Conservation (phyloP, 1,284 basidiomycete genomes). For the Peniophora sp. region DNA sequence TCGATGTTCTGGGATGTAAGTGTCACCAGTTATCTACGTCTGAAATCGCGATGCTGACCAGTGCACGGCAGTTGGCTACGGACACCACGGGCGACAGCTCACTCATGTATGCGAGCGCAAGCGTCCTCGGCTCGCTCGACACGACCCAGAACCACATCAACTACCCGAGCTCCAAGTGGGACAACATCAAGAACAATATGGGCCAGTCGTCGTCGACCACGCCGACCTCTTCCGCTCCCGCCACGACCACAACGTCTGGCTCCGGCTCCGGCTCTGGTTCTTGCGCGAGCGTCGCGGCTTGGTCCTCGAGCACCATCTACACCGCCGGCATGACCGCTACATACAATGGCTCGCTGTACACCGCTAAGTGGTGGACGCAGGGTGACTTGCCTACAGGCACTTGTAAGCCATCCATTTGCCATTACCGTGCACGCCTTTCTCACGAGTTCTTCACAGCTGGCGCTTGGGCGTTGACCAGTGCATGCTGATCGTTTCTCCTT, state of each 20-base stretch:
- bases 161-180: constrained; percentile 60
- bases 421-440: no score
- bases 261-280: constrained; percentile 20
- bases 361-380: constrained; percentile 58
- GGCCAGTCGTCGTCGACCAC: constrained; percentile 16
- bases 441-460: no score
- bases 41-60: background rate
- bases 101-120: constrained; percentile 42
- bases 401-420: constrained; percentile 13
- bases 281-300: constrained; percentile 45
- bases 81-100: constrained; percentile 53
- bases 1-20: constrained; percentile 78
- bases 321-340: constrained; percentile 40
- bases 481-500: no score
- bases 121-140: constrained; percentile 47
- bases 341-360: constrained; percentile 56
- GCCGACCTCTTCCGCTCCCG: constrained; percentile 1
- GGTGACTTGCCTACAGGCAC: constrained; percentile 47
- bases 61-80: constrained; percentile 41
- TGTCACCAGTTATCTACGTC: constrained; percentile 7
- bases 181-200: constrained; percentile 62
- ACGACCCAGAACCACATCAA: constrained; percentile 64
- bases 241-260: constrained; percentile 1
- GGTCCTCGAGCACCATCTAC: constrained; percentile 39
- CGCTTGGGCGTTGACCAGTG: no score